Percentiles rank a stretch among this genome's conserved stretches.
Evolutionary conservation across 257 asterid species (phyloP).

Genomic region (Primulina huaijiensis): DNA sequence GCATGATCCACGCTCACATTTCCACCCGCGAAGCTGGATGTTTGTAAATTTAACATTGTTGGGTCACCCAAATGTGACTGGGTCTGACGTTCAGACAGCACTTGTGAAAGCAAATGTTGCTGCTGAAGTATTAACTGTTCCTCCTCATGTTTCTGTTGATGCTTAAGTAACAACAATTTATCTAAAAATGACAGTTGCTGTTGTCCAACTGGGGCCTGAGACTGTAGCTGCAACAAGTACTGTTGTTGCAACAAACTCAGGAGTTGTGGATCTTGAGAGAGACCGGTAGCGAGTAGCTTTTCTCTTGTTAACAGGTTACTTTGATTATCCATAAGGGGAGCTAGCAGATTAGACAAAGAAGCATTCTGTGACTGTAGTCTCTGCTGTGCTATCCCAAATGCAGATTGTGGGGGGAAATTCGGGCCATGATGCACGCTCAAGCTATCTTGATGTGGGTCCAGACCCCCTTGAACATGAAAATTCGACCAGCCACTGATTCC

Average conservation of each 20-base stretch:
- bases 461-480: conserved; percentile 65
- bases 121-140: conserved; percentile 67
- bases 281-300: conserved; percentile 47
- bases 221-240: conserved; percentile 63
- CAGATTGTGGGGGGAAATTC: conserved; percentile 59
- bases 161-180: conserved; percentile 61
- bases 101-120: conserved; percentile 74
- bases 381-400: conserved; percentile 62
- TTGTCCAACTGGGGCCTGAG: conserved; percentile 60
- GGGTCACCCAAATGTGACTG: conserved; percentile 51
- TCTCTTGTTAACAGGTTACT: conserved; percentile 54
- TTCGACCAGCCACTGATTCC: conserved; percentile 66
- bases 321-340: conserved; percentile 56
- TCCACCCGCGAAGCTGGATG: conserved; percentile 46
- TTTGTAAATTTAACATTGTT: conserved; percentile 49
- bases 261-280: conserved; percentile 79
- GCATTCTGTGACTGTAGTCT: conserved; percentile 59
- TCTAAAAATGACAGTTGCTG: conserved; percentile 70
- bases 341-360: conserved; percentile 37
- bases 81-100: conserved; percentile 58
- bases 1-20: conserved; percentile 49
- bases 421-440: conserved; percentile 63
- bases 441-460: conserved; percentile 56
- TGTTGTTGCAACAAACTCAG: conserved; percentile 81
- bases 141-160: conserved; percentile 74